Evolutionary conservation across 2,329 filamentous ascomycete genomes (phyloP).

Genomic region (Neonectria faginata): DNA sequence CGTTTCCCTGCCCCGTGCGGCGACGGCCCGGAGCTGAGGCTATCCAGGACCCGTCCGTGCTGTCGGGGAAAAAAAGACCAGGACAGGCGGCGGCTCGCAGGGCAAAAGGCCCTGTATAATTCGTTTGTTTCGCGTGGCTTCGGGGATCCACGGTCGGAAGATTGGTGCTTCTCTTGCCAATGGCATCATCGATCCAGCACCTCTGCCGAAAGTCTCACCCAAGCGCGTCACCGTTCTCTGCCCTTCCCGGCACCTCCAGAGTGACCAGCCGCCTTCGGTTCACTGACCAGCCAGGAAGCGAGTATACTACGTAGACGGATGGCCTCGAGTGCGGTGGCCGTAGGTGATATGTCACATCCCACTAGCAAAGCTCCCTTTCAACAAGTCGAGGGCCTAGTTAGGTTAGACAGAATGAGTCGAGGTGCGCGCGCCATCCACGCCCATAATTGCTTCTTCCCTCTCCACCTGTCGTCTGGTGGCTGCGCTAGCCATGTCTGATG

Average conservation of each 20-base stretch:
- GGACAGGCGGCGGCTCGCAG: not conserved
- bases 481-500: slow-evolving; percentile 32
- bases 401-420: slow-evolving; percentile 29
- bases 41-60: not conserved
- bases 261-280: slow-evolving; percentile 21
- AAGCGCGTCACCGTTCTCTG: slow-evolving; percentile 18
- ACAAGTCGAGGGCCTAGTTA: slow-evolving; percentile 41
- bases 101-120: not conserved
- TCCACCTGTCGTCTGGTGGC: not conserved
- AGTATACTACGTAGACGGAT: slow-evolving; percentile 11
- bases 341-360: slow-evolving; percentile 40
- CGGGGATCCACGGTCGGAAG: slow-evolving; percentile 10
- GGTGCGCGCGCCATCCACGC: slow-evolving; percentile 28
- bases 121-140: slow-evolving; percentile 20
- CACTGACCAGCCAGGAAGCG: slow-evolving; percentile 21
- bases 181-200: slow-evolving; percentile 37
- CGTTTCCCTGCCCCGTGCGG: not conserved
- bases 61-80: not conserved
- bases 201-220: slow-evolving; percentile 34
- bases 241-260: slow-evolving; percentile 33
- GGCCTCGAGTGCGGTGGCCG: slow-evolving; percentile 22
- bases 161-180: slow-evolving; percentile 12
- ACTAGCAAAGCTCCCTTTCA: slow-evolving; percentile 22
- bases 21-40: not conserved
- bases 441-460: slow-evolving; percentile 35